Conservation (phyloP, 2,329 filamentous ascomycete genomes). For the Aspergillus bombycis region DNA sequence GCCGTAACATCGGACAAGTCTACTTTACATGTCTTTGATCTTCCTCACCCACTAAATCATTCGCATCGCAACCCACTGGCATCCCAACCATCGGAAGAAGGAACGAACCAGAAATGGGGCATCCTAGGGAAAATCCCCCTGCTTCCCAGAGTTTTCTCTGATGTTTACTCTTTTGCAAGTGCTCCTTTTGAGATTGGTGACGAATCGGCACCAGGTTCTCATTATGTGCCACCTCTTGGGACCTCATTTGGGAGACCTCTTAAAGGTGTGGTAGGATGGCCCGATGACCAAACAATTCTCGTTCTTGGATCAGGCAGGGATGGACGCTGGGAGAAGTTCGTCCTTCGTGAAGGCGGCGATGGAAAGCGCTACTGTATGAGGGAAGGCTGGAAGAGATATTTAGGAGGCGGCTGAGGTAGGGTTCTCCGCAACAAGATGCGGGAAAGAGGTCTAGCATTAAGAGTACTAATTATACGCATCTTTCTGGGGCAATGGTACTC, state of each 20-base stretch:
- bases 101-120: constrained; percentile 76
- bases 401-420: constrained; percentile 48
- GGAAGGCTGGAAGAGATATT: constrained; percentile 82
- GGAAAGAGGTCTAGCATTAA: constrained; percentile 9
- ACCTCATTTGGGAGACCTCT: constrained; percentile 63
- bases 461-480: constrained; percentile 16
- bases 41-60: constrained; percentile 56
- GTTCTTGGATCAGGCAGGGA: constrained; percentile 79
- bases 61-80: constrained; percentile 40
- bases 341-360: constrained; percentile 68
- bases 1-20: constrained; percentile 97
- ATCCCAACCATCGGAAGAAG: constrained; percentile 44
- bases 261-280: constrained; percentile 87
- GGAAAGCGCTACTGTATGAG: constrained; percentile 68
- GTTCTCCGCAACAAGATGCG: not conserved
- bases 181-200: constrained; percentile 82
- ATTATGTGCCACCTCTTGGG: constrained; percentile 54
- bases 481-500: not conserved
- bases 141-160: constrained; percentile 84
- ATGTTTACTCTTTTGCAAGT: constrained; percentile 83
- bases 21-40: constrained; percentile 90
- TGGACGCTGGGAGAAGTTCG: constrained; percentile 86
- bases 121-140: constrained; percentile 80
- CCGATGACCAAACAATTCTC: constrained; percentile 71
- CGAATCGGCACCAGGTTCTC: constrained; percentile 56